Conservation (phyloP, 129 eudicot species). For the Gnaphalium uliginosum region DNA sequence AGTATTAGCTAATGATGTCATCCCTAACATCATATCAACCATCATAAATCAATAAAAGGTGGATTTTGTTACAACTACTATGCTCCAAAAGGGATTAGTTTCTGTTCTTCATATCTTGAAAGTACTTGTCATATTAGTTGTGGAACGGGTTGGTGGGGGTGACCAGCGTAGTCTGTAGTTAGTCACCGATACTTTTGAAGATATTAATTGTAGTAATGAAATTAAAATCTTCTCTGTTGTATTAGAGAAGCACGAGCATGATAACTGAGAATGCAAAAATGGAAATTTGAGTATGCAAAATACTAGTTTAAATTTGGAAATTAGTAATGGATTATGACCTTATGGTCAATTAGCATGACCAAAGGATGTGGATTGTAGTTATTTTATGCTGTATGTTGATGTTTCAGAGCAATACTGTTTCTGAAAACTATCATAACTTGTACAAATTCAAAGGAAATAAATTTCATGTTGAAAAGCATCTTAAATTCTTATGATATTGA, state of each 20-base stretch:
- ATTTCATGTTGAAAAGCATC: slow-evolving; percentile 7
- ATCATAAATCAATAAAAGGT: not conserved
- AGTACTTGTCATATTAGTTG: not conserved
- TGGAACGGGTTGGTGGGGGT: too few species aligned
- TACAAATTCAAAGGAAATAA: not conserved
- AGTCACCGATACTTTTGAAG: too few species aligned
- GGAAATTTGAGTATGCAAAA: not conserved
- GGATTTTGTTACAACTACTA: slow-evolving; percentile 4
- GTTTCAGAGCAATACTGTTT: slow-evolving; percentile 1
- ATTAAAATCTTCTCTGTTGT: not conserved
- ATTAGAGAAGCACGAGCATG: not conserved
- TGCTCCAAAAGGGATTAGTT: not conserved
- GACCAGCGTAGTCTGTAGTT: too few species aligned
- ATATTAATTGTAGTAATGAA: not conserved
- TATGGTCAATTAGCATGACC: slow-evolving; percentile 7
- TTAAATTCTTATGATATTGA: not conserved
- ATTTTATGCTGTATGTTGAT: not conserved
- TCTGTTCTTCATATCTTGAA: not conserved
- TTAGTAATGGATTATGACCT: not conserved
- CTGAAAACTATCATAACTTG: not conserved
- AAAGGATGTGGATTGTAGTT: slow-evolving; percentile 10
- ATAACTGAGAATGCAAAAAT: too few species aligned
- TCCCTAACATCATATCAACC: slow-evolving; percentile 1
- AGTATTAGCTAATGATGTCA: not conserved
- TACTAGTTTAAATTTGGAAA: not conserved